A percentile compares a stretch with the other conserved stretches of the same genome.
These are phyloP conservation scores for Asterionellopsis glacialis DNA, from an alignment of 108 stramenopile species.

Conservation along the genomic window DNA sequence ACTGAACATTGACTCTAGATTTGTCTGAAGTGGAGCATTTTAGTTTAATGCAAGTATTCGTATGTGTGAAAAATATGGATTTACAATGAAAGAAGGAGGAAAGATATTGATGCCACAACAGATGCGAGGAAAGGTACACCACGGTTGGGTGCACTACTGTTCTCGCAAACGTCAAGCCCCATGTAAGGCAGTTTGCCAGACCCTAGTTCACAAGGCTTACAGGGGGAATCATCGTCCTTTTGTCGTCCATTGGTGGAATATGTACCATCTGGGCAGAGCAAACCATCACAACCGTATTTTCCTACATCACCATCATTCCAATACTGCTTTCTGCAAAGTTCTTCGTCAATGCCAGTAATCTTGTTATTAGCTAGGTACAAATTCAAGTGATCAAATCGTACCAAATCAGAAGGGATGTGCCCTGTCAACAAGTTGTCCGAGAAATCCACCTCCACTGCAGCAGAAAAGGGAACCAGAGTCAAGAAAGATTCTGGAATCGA, in stretches of 20 bases:
- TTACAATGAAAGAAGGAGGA: too few relatives aligned
- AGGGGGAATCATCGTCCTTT: slow-evolving; percentile 9
- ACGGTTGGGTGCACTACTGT: too few relatives aligned
- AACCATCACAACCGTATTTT: slow-evolving; percentile 57
- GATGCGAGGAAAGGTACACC: too few relatives aligned
- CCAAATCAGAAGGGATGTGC: slow-evolving; percentile 38
- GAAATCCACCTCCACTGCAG: slow-evolving; percentile 37
- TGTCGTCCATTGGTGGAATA: slow-evolving; percentile 32
- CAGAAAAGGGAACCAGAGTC: slow-evolving; percentile 19
- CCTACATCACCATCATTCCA: slow-evolving; percentile 71
- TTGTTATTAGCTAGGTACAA: slow-evolving; percentile 69
- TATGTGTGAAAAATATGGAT: too few relatives aligned
- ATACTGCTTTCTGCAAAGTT: slow-evolving; percentile 43
- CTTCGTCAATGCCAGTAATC: slow-evolving; percentile 36
- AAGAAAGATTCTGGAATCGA: slow-evolving; percentile 16
- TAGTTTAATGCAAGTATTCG: too few relatives aligned
- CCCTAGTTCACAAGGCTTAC: too few relatives aligned
- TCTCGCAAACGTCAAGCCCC: too few relatives aligned
- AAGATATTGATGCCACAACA: too few relatives aligned
- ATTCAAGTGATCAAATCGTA: slow-evolving; percentile 32
- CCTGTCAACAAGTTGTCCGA: slow-evolving; percentile 36
- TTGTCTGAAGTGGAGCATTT: too few relatives aligned
- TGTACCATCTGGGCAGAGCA: slow-evolving; percentile 61
- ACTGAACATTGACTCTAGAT: too few relatives aligned
- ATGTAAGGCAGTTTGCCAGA: too few relatives aligned